These are phyloP conservation scores for Halophytophthora polymorphica DNA, from an alignment of 352 stramenopile genomes.

Conservation along the genomic window DNA sequence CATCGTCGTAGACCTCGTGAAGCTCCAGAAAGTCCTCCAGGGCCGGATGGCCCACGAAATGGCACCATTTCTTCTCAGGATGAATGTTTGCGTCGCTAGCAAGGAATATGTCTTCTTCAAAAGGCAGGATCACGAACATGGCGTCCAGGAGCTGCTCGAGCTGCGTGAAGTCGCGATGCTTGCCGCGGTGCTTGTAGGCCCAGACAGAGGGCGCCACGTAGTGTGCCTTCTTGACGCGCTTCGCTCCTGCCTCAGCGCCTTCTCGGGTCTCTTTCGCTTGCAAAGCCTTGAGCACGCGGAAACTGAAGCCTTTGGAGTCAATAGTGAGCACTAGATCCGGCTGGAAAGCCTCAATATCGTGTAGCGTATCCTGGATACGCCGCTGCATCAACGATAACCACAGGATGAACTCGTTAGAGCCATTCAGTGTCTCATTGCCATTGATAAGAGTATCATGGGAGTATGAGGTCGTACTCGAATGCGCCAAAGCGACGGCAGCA, in stretches of 20 bases:
- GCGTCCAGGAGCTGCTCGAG: conserved; percentile 45
- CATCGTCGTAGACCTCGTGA: conserved; percentile 31
- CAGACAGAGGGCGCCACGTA: conserved; percentile 79
- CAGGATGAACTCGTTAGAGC: neutral
- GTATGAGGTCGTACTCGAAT: conserved; percentile 29
- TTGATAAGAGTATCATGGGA: neutral
- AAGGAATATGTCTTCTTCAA: conserved; percentile 56
- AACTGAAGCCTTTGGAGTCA: conserved; percentile 78
- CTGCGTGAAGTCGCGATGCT: conserved; percentile 27
- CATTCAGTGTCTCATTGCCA: neutral
- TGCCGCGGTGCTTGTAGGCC: conserved; percentile 59
- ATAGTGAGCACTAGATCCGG: conserved; percentile 74
- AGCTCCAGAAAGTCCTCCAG: conserved; percentile 67
- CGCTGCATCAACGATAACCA: conserved; percentile 21
- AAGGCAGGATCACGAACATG: conserved; percentile 73
- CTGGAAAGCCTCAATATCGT: conserved; percentile 44
- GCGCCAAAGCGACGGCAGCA: conserved; percentile 54
- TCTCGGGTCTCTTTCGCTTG: conserved; percentile 11
- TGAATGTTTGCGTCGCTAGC: neutral
- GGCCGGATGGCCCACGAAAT: conserved; percentile 66
- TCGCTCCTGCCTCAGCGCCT: neutral
- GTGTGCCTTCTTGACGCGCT: conserved; percentile 47
- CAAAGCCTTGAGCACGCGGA: conserved; percentile 52
- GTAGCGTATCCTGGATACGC: conserved; percentile 44
- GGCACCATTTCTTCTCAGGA: conserved; percentile 27